Evolutionary conservation across 495 filamentous ascomycete species (phyloP).

Genomic region (Xylaria acuta): DNA sequence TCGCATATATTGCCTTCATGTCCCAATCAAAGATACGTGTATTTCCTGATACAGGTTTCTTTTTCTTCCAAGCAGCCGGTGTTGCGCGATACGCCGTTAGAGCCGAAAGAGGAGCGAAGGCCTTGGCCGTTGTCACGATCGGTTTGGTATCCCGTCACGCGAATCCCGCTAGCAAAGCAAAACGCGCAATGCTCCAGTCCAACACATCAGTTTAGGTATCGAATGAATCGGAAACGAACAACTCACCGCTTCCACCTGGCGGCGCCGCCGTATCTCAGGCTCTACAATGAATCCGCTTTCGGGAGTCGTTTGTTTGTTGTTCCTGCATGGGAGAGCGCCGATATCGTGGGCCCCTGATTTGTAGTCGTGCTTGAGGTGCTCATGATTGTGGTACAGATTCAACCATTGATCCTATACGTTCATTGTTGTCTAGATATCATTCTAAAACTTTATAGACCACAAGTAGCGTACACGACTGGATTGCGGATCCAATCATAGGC

Average conservation of each 20-base stretch:
- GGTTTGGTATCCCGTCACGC: background rate
- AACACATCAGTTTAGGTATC: background rate
- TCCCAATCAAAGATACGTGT: background rate
- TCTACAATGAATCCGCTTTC: background rate
- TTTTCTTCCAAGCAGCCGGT: background rate
- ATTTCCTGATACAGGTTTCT: background rate
- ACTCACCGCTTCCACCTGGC: background rate
- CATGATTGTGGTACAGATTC: background rate
- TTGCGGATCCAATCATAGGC: background rate
- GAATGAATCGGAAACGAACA: background rate
- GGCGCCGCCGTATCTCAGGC: background rate
- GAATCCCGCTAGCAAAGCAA: background rate
- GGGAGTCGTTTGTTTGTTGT: conserved; percentile 9
- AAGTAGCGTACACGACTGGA: background rate
- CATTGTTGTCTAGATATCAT: background rate
- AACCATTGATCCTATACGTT: background rate
- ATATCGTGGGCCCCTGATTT: background rate
- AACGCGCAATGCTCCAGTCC: background rate
- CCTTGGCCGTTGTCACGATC: background rate
- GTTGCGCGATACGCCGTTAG: background rate
- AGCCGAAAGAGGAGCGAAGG: background rate
- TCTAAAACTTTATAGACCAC: background rate
- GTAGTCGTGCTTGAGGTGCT: background rate
- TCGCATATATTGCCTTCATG: background rate
- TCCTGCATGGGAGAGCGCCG: background rate